These are phyloP conservation scores for Cerioporus squamosus DNA, from an alignment of 1,284 basidiomycete genomes.

Conservation along the genomic window DNA sequence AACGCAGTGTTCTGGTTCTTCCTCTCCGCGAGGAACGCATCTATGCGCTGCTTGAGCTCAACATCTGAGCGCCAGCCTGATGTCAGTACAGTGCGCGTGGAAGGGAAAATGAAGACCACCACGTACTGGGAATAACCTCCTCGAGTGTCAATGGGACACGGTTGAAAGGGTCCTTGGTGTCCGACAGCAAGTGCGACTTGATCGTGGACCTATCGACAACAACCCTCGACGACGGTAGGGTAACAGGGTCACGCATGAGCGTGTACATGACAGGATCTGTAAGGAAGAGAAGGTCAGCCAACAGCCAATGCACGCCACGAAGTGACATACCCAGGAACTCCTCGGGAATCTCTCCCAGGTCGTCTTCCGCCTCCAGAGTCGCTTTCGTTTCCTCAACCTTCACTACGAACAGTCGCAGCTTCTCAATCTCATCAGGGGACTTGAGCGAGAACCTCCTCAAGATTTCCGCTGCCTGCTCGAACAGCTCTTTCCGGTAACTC, in stretches of 20 bases:
- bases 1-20: conserved; percentile 41
- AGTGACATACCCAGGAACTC: conserved; percentile 82
- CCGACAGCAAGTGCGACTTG: conserved; percentile 93
- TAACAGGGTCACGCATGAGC: conserved; percentile 96
- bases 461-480: conserved; percentile 80
- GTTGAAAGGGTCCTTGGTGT: conserved; percentile 92
- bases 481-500: conserved; percentile 87
- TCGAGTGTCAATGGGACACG: conserved; percentile 79
- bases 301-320: not conserved
- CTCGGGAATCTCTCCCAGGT: conserved; percentile 93
- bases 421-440: conserved; percentile 79
- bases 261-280: conserved; percentile 92
- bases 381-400: conserved; percentile 87
- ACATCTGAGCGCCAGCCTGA: conserved; percentile 41
- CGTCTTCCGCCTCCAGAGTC: conserved; percentile 86
- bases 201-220: conserved; percentile 93
- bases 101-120: not conserved
- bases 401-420: conserved; percentile 73
- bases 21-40: conserved; percentile 60
- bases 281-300: conserved; percentile 8
- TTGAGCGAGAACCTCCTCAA: conserved; percentile 75
- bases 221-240: conserved; percentile 82
- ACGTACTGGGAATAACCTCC: conserved; percentile 78
- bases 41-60: conserved; percentile 67
- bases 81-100: not conserved